Evolutionary conservation across 352 stramenopile genomes (phyloP), one percentile per base, ranked within the genome.

Genomic region (Aphanomyces astaci): DNA sequence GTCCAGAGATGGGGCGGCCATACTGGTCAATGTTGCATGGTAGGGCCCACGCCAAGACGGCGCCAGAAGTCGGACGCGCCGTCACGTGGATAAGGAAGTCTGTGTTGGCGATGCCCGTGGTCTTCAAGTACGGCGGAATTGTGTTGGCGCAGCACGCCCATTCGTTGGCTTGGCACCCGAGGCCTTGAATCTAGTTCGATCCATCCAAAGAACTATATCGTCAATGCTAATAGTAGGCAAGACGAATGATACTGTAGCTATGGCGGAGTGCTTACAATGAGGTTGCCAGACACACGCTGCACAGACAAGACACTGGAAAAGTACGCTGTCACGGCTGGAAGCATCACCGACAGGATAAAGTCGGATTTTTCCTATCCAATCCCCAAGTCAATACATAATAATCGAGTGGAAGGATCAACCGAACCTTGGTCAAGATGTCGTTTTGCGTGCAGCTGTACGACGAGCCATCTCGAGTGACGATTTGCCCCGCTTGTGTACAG

Each of bases 71-170:
- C 2, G 85, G 85, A 4, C 85, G 81, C 0, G 73, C 78, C 4
- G 85, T 94, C 19, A 94, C 85, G 30, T 94, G 82, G 19, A 94
- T 73, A 31, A 92, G 70, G 64, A 82, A 94, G 69, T 94, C 85
- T 5, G 85, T 80, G 45, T 89, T 81, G 0, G 81, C 64, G 22
- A 92, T 75, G 1, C 83, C 85, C 2, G 76, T 63, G 0, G 75
- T 81, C 22, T 72, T 73, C 59, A 89, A 89, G 7, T 70, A 75
- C 4, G 59, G 28, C 24, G 83, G 79, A 36, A 91, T 84, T 2
- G 75, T 73, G 5, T 57, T 70, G 2, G 71, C 66, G 40, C 85
- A 94, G 71, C 85, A 94, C 4, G 84, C 84, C 84, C 84, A 92
- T 40, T 81, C 73, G 0, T 66, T 62, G 0, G 73, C 70, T 0